Conservation (phyloP, 768 basidiomycete genomes). For the Artomyces pyxidatus region DNA sequence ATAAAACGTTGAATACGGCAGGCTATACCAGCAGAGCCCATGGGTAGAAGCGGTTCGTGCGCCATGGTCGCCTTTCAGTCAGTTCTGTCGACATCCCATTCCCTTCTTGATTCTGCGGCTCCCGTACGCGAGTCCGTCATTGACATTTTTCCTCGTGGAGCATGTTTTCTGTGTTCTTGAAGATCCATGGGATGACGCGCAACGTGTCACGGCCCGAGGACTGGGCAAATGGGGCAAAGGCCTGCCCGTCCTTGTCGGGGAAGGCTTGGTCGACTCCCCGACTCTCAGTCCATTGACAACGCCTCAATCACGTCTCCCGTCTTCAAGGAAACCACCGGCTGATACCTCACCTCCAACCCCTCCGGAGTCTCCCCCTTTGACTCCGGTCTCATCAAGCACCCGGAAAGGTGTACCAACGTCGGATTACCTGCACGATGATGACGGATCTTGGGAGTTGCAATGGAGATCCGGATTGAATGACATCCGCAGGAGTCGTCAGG, state of each 20-base stretch:
- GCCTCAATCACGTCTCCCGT: no score
- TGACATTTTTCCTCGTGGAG: not conserved
- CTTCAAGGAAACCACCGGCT: no score
- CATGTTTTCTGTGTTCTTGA: not conserved
- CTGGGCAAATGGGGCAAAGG: not conserved
- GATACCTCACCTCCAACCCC: no score
- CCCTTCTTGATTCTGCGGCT: not conserved
- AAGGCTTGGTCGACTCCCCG: no score
- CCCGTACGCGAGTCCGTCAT: not conserved
- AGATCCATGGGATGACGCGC: not conserved
- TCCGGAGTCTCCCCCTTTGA: no score
- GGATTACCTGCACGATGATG: no score
- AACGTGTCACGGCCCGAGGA: not conserved
- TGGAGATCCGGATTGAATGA: no score
- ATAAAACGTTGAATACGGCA: not conserved
- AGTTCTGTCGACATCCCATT: not conserved
- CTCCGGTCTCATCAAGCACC: no score
- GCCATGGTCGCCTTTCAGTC: not conserved
- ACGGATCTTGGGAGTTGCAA: no score
- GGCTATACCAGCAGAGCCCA: not conserved
- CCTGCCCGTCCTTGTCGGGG: not conserved
- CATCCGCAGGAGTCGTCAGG: no score
- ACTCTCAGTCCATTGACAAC: no score
- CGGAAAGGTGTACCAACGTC: no score
- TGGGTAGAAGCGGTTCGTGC: not conserved